Conservation (phyloP, 805 yeast species). For the Candida incommunis region DNA sequence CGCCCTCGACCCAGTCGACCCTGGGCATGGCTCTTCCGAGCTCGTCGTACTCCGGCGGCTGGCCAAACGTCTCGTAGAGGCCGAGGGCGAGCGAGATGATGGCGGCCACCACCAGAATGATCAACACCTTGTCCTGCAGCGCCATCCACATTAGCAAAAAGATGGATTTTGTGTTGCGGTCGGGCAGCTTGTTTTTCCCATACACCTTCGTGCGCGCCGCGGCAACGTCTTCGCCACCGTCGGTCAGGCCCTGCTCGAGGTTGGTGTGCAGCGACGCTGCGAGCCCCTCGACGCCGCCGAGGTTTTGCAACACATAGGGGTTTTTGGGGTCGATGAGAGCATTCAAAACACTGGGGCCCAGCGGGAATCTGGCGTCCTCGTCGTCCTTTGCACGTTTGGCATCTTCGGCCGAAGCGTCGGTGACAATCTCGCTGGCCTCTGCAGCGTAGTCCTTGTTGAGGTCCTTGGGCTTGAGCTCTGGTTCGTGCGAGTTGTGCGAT, state of each 20-base stretch:
- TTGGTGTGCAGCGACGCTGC: slow-evolving; percentile 19
- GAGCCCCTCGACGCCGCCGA: slow-evolving; percentile 25
- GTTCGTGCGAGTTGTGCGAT: not conserved
- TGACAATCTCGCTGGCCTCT: not conserved
- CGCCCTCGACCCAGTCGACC: slow-evolving; percentile 98
- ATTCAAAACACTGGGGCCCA: slow-evolving; percentile 2
- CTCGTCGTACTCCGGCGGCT: slow-evolving; percentile 59
- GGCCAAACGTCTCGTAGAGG: slow-evolving; percentile 81
- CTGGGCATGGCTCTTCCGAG: slow-evolving; percentile 67
- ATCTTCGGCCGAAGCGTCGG: not conserved
- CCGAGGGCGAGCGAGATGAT: slow-evolving; percentile 81
- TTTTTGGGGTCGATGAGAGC: slow-evolving; percentile 25
- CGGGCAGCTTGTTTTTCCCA: slow-evolving; percentile 65
- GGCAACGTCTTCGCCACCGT: slow-evolving; percentile 10
- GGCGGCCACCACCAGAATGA: slow-evolving; percentile 75
- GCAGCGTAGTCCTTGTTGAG: not conserved
- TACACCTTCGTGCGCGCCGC: slow-evolving; percentile 31
- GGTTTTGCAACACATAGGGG: slow-evolving; percentile 19
- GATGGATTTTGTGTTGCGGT: slow-evolving; percentile 54
- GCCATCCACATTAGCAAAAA: slow-evolving; percentile 64
- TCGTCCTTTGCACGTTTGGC: not conserved
- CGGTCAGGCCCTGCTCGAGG: slow-evolving; percentile 18
- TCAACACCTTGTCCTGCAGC: slow-evolving; percentile 78
- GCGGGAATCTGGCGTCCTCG: not conserved
- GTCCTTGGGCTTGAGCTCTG: not conserved